These are phyloP conservation scores for Botrytis paeoniae DNA, from an alignment of 2,329 filamentous ascomycete species.

Conservation along the genomic window DNA sequence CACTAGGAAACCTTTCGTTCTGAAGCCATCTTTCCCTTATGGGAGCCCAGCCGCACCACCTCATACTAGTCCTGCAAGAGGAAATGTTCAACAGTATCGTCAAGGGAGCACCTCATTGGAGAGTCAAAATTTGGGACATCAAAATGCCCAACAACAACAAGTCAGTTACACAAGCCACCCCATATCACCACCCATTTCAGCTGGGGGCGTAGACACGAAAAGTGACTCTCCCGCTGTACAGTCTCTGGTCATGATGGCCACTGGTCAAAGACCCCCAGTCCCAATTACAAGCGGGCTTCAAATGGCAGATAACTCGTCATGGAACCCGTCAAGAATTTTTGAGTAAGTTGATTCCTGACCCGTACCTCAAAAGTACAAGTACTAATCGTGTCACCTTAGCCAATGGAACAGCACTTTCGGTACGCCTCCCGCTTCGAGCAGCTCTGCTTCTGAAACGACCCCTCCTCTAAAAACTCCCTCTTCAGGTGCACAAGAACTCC, in stretches of 20 bases:
- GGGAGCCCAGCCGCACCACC: slow-evolving; percentile 59
- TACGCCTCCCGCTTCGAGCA: slow-evolving; percentile 43
- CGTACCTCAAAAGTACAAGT: neutral
- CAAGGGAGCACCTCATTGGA: slow-evolving; percentile 35
- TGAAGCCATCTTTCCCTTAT: slow-evolving; percentile 85
- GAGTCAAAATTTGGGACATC: slow-evolving; percentile 50
- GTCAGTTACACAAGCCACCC: slow-evolving; percentile 69
- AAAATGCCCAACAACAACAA: slow-evolving; percentile 48
- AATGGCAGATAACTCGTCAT: slow-evolving; percentile 61
- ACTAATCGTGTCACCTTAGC: slow-evolving; percentile 48
- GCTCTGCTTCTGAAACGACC: slow-evolving; percentile 37
- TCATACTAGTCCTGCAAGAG: slow-evolving; percentile 30
- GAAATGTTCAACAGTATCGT: slow-evolving; percentile 31
- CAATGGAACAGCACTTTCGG: slow-evolving; percentile 96
- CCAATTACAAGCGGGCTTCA: slow-evolving; percentile 35
- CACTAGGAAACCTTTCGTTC: slow-evolving; percentile 76
- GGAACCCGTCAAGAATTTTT: slow-evolving; percentile 87
- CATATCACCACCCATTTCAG: slow-evolving; percentile 77
- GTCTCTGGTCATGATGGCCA: slow-evolving; percentile 69
- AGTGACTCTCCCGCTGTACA: slow-evolving; percentile 71
- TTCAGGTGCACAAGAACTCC: slow-evolving; percentile 46
- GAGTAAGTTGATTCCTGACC: slow-evolving; percentile 60
- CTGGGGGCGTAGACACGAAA: slow-evolving; percentile 69
- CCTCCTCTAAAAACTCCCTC: slow-evolving; percentile 39
- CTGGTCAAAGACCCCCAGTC: slow-evolving; percentile 48